These are phyloP conservation scores for Hypsizygus ulmarius DNA, from an alignment of 1,284 basidiomycete species.

Conservation along the genomic window DNA sequence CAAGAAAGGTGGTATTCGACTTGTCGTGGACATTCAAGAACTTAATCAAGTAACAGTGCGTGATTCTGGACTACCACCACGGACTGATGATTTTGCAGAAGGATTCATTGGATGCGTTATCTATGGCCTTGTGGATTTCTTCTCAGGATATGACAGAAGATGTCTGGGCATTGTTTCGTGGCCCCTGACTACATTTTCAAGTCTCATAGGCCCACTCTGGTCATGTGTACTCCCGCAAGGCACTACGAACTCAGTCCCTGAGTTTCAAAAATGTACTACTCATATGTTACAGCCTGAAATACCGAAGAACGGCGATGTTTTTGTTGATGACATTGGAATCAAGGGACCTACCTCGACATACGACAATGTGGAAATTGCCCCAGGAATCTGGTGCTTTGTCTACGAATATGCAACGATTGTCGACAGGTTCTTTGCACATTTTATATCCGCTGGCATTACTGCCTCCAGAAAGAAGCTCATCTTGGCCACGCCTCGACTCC, in stretches of 20 bases:
- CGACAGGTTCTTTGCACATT: not conserved
- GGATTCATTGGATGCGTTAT: conserved; percentile 25
- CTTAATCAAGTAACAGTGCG: conserved; percentile 32
- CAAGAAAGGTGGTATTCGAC: conserved; percentile 29
- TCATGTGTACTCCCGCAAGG: conserved; percentile 26
- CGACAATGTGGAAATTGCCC: not conserved
- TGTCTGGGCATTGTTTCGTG: conserved; percentile 18
- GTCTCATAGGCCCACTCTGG: conserved; percentile 19
- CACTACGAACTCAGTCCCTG: conserved; percentile 23
- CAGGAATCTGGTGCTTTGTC: not conserved
- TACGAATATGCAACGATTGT: conserved; percentile 1
- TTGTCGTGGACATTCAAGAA: conserved; percentile 31
- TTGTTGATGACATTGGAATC: not conserved
- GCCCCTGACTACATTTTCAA: conserved; percentile 27
- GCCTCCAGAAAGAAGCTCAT: conserved; percentile 24
- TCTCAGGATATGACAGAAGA: conserved; percentile 25
- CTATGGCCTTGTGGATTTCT: conserved; percentile 27
- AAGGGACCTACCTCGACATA: conserved; percentile 1
- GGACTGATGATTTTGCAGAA: conserved; percentile 32
- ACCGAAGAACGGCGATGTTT: not conserved
- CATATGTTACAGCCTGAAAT: not conserved
- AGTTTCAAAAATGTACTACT: not conserved
- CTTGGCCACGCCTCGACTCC: conserved; percentile 20
- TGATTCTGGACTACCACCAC: conserved; percentile 27
- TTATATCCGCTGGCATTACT: not conserved